Base-by-base conservation (phyloP, 345 rosid genomes). In the Pistacia integerrima region DNA sequence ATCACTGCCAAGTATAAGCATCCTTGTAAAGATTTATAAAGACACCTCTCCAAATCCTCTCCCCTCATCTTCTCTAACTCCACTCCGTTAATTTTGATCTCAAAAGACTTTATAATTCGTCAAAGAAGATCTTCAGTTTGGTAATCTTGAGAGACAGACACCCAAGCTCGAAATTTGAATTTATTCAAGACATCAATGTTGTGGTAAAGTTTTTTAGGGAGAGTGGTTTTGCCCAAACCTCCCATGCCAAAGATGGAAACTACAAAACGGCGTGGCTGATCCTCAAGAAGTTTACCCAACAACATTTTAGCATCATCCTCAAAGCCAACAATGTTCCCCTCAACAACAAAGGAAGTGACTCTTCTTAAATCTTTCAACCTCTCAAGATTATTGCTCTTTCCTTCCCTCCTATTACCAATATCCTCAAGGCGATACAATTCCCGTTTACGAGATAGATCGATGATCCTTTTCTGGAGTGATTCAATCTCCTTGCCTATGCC, bases 201-300 rank as follows among this genome's bases (percentile, higher is more conserved):
- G 55, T 77, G 71, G 35, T 74, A 81, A 1, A 81, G 70, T 67
- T 69, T 77, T n/a, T 75, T 58, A 2, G 72, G 75, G 8, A 81
- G 57, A 0, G 80, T 76, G 3, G 84, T 77, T 63, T 81, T 81
- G 60, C 84, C 84, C 2, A 81, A 76, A 17, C 78, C 84, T 67
- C 84, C 80, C 80, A 81, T 77, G 1, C 84, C 84, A 0, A 57
- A 80, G 36, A 80, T 51, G 0, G 84, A 73, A 44, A 81, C 69
- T 14, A 77, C 54, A 22, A 5, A 69, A 14, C 35, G 70, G 0
- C 25, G 1, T 10, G 66, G 68, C 13, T 76, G 67, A 11, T 59
- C 41, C 7, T 38, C 36, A 0, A 77, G 63, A 77, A 81, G 75
- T 60, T 77, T 65, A n/a, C 2, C 56, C 48, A 81, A 52, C 44